Conservation (phyloP, 2,329 filamentous ascomycete species). For the Epichloe glyceriae region DNA sequence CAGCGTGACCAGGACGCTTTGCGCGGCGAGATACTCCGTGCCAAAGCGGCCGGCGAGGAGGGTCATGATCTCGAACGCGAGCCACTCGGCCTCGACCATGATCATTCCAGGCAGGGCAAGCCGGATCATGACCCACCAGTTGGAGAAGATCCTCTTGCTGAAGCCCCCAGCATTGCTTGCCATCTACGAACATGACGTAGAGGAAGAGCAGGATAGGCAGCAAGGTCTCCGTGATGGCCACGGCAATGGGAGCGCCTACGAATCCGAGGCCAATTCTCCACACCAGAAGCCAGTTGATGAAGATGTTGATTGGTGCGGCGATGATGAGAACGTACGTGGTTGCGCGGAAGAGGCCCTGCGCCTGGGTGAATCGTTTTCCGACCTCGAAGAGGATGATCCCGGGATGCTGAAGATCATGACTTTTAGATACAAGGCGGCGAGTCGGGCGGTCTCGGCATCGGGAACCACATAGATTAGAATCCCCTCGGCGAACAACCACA, state of each 20-base stretch:
- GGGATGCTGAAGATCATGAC: constrained; percentile 59
- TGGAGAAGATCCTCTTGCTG: constrained; percentile 52
- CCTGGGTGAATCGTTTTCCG: constrained; percentile 70
- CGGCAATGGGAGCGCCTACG: constrained; percentile 69
- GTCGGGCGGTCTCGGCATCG: constrained; percentile 45
- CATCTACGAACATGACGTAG: constrained; percentile 63
- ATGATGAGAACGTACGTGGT: constrained; percentile 66
- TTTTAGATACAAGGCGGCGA: constrained; percentile 61
- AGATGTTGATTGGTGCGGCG: constrained; percentile 63
- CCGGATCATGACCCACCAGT: constrained; percentile 73
- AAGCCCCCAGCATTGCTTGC: constrained; percentile 78
- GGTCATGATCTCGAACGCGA: constrained; percentile 85
- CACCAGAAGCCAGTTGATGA: constrained; percentile 68
- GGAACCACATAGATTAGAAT: constrained; percentile 41
- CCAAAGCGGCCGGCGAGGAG: constrained; percentile 71
- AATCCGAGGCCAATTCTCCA: constrained; percentile 60
- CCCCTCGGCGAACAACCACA: constrained; percentile 57
- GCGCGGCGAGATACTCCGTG: constrained; percentile 68
- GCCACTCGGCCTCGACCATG: constrained; percentile 89
- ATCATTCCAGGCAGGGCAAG: constrained; percentile 80
- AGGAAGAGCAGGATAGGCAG: constrained; percentile 65
- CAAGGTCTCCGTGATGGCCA: constrained; percentile 64
- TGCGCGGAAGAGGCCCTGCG: constrained; percentile 68
- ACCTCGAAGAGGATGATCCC: constrained; percentile 67
- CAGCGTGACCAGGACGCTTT: constrained; percentile 71